Evolutionary conservation across 2,329 filamentous ascomycete species (phyloP), one percentile per base, ranked within the genome.

Genomic region (Ceratocystis cubensis): DNA sequence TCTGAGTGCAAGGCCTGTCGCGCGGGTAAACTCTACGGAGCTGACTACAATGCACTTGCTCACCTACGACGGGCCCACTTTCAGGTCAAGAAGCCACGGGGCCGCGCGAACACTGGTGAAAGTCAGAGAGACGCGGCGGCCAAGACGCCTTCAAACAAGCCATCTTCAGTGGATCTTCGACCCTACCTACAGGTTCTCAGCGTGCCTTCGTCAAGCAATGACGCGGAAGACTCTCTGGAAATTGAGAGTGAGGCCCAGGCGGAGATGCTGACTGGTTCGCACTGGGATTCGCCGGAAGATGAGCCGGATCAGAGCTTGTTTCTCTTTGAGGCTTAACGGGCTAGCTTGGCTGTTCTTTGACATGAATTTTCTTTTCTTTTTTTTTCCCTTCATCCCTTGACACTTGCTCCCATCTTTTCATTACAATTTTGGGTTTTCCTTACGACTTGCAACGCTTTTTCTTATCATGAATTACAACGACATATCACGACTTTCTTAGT

Each of bases 1-100:
- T 79, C 80, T 63, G 88, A 88, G 70, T 96, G 92, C 82, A 96
- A 96, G 75, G 84, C 88, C 61, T 97, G 93, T 75, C 82, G 81
- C 62, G 81, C 82, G 57, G 78, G 82, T 66, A 96, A 96, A 78
- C 82, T 84, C 67, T 97, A 97, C 71, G 88, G 88, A 2, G 89
- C 89, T 17, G 94, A 96, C 77, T 96, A 97, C 77, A 97, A 97
- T 72, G 93, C 92, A 0, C 91, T 91, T 0, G 93, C 91, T 0
- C 93, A 97, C 74, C 81, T 97, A 7, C 84, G 92, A 53, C 86
- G 93, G 63, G 88, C 88, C 0, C 93, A 97, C 74, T 97, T 96
- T 80, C 89, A 88, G 73, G 87, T 79, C 64, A 84, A 83, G 75
- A 73, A 77, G 1, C 73, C 76, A 6, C 78, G 81, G 15, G 76